These are phyloP conservation scores for Salix koriyanagi DNA, from an alignment of 345 rosid species.

Conservation along the genomic window DNA sequence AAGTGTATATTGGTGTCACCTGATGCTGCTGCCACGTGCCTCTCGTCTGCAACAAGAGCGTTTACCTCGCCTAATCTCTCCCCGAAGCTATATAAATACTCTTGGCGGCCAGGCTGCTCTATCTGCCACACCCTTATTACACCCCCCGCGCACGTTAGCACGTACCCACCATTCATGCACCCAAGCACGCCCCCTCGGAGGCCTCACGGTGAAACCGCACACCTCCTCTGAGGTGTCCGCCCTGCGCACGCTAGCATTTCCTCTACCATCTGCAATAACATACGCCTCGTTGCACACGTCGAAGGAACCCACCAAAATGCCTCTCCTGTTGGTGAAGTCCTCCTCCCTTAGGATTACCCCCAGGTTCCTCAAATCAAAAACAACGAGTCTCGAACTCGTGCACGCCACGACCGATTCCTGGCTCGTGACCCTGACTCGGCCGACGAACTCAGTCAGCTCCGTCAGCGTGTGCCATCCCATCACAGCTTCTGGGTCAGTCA, in stretches of 20 bases:
- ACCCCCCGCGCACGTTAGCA: slow-evolving; percentile 66
- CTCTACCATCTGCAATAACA: slow-evolving; percentile 48
- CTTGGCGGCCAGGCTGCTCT: slow-evolving; percentile 30
- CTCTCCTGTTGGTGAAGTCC: slow-evolving; percentile 29
- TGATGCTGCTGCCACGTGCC: slow-evolving; percentile 72
- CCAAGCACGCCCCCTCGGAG: slow-evolving; percentile 43
- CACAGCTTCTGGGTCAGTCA: slow-evolving; percentile 69
- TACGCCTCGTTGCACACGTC: slow-evolving; percentile 49
- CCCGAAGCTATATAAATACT: slow-evolving; percentile 36
- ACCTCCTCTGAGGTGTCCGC: slow-evolving; percentile 35
- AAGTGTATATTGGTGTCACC: slow-evolving; percentile 48
- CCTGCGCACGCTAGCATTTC: slow-evolving; percentile 54
- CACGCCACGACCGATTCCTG: slow-evolving; percentile 66
- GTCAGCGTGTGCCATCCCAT: slow-evolving; percentile 74
- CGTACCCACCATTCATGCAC: slow-evolving; percentile 61
- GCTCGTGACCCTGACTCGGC: slow-evolving; percentile 56
- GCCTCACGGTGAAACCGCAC: slow-evolving; percentile 44
- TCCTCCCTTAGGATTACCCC: slow-evolving; percentile 36
- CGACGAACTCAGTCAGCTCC: slow-evolving; percentile 55
- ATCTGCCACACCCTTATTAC: slow-evolving; percentile 58
- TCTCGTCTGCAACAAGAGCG: slow-evolving; percentile 58
- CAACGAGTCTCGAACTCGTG: slow-evolving; percentile 45
- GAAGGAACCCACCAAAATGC: slow-evolving; percentile 41
- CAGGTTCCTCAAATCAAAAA: slow-evolving; percentile 53
- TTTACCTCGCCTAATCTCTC: slow-evolving; percentile 54